Percentiles rank a stretch among this genome's conserved stretches.
Evolutionary conservation across 768 basidiomycete species (phyloP).

Genomic region (Cantharellus anzutake): DNA sequence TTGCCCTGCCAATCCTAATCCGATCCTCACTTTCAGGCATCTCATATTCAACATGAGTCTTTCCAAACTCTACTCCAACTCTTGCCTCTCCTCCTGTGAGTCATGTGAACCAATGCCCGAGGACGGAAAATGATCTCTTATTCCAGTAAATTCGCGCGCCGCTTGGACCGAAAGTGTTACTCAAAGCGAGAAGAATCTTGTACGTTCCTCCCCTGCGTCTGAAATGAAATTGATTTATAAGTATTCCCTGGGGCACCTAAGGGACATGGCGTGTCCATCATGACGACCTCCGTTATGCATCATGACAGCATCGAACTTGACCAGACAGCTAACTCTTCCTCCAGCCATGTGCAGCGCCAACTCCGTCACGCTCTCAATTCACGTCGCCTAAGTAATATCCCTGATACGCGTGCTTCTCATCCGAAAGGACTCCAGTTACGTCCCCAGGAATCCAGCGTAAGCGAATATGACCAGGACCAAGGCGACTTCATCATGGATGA

Average conservation of each 20-base stretch:
- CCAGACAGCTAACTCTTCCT: not conserved
- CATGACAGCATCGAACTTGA: not conserved
- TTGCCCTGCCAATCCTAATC: not conserved
- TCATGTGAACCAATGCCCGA: not conserved
- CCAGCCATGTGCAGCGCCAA: not conserved
- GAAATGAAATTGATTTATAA: not conserved
- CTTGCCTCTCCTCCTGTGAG: not conserved
- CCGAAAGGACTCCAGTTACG: no score
- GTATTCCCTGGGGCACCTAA: not conserved
- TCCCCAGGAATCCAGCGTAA: no score
- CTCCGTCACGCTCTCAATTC: not conserved
- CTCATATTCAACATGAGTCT: not conserved
- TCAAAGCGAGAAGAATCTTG: not conserved
- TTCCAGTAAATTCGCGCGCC: not conserved
- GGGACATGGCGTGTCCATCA: not conserved
- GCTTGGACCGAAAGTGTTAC: not conserved
- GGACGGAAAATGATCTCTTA: not conserved
- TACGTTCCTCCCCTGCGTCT: not conserved
- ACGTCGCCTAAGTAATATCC: not conserved
- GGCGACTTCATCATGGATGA: no score
- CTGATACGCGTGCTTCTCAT: no score
- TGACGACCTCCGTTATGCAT: not conserved
- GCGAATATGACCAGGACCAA: no score
- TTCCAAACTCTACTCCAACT: not conserved
- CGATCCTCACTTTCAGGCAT: not conserved